Evolutionary conservation across 78 protist genomes (phyloP).

Genomic region (Chrysochromulina parva): DNA sequence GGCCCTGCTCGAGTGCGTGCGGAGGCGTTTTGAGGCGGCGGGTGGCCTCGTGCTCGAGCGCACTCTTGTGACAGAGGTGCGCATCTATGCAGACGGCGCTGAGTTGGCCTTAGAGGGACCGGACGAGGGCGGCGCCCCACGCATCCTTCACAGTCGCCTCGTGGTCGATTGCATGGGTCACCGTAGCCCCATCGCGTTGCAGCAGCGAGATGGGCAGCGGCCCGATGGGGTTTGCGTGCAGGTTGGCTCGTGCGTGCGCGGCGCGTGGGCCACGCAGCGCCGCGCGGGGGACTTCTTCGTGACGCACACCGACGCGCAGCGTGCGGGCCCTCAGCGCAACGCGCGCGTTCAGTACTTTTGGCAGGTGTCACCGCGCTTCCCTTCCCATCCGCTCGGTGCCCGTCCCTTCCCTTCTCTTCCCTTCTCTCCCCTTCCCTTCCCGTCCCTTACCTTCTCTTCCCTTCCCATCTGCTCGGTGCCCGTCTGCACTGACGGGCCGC

Average conservation of each 20-base stretch:
- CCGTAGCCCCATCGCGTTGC: background rate
- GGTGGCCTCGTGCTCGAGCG: background rate
- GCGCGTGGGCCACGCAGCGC: background rate
- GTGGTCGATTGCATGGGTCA: background rate
- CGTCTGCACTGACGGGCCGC: no score
- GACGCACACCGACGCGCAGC: background rate
- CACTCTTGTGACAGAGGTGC: background rate
- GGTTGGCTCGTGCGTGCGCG: background rate
- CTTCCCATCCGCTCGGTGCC: no score
- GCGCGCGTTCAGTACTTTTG: background rate
- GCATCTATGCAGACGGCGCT: background rate
- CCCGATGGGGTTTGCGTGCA: conserved; percentile 2
- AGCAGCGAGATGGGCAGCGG: background rate
- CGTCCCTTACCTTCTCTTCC: no score
- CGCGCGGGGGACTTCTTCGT: background rate
- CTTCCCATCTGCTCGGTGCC: no score
- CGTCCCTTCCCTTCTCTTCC: no score
- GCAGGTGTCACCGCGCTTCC: background rate
- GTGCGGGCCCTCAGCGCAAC: background rate
- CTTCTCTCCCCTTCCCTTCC: no score
- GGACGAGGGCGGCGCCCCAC: no score
- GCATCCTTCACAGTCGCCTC: background rate
- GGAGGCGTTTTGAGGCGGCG: background rate
- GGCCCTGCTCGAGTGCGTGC: background rate
- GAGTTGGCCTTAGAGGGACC: no score